Evolutionary conservation across 306 rosid species (phyloP), one percentile per base, ranked within the genome.

Genomic region (Fagus crenata): DNA sequence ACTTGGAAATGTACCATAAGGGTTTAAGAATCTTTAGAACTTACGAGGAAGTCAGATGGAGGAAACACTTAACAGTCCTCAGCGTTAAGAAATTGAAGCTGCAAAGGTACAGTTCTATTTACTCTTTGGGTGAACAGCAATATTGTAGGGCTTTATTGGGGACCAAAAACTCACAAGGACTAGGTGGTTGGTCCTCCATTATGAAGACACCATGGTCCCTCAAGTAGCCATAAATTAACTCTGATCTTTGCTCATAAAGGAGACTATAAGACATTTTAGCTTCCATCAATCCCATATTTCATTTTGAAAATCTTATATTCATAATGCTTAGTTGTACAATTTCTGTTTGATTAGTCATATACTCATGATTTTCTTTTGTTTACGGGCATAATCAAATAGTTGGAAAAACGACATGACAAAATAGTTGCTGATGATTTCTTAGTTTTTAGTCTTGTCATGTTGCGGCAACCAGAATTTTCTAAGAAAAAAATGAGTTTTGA

Each of bases 141-240:
- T 42, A 11, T 40, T 32, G 73, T 81, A 53, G 22, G 58, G 17
- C 13, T 77, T 67, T 58, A 18, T 41, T 1, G 39, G 43, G 72
- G 77, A 78, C 76, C n/a, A 61, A 1, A 11, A 37, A 42, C 31
- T 6, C 49, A 11, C 11, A 37, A 61, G 49, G 67, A 75, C 5
- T 2, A 37, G 9, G 78, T 75, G 75, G 83, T 75, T 75, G 78
- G 83, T 75, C 72, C 81, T 83, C 81, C 72, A 17, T 42, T 37
- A 54, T 14, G 22, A 54, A 39, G 37, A 83, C 77, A 54, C 54
- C 6, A 17, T 43, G 32, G 46, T 6, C 73, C 51, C 56, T 31
- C n/a, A 31, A 9, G 5, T 17, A 69, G 41, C 6, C 69, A 63
- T 33, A 35, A 65, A 63, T 35, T 17, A 39, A 7, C 32, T 17